Percentiles rank a stretch among this genome's conserved stretches.
These are phyloP conservation scores for Pyrenochaeta sp. DNA, from an alignment of 2,329 filamentous ascomycete genomes.

Conservation along the genomic window DNA sequence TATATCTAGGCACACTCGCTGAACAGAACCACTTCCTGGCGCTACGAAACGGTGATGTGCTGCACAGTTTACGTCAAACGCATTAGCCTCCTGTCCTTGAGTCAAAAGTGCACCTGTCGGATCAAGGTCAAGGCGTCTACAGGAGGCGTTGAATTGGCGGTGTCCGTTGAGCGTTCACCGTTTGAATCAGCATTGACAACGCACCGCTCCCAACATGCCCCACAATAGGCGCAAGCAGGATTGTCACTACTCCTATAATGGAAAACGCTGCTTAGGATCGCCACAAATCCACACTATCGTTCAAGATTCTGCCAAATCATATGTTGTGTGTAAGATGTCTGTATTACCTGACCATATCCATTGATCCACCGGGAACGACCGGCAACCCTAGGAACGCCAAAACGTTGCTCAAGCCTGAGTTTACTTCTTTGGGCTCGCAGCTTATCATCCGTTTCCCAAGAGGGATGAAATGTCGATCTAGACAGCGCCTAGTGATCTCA, in stretches of 20 bases:
- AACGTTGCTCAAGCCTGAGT: constrained; percentile 8
- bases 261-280: constrained; percentile 1
- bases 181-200: constrained; percentile 11
- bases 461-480: constrained; percentile 1
- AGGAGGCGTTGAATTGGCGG: constrained; percentile 7
- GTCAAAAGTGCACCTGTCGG: too few relatives aligned
- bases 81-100: too few relatives aligned
- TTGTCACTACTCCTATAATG: not conserved
- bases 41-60: constrained; percentile 1
- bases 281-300: not conserved
- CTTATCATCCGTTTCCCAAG: constrained; percentile 7
- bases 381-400: constrained; percentile 1
- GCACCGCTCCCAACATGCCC: constrained; percentile 7
- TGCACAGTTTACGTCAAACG: constrained; percentile 5
- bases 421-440: constrained; percentile 8
- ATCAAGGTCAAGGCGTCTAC: too few relatives aligned
- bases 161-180: constrained; percentile 6
- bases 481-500: not conserved
- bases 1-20: not conserved
- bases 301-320: constrained; percentile 1
- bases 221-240: constrained; percentile 1
- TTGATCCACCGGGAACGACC: constrained; percentile 3
- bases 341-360: constrained; percentile 6
- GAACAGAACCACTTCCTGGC: not conserved
- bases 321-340: not conserved